Evolutionary conservation across 169 alveolate genomes (phyloP).

Genomic region (Amoebophrya sp.): DNA sequence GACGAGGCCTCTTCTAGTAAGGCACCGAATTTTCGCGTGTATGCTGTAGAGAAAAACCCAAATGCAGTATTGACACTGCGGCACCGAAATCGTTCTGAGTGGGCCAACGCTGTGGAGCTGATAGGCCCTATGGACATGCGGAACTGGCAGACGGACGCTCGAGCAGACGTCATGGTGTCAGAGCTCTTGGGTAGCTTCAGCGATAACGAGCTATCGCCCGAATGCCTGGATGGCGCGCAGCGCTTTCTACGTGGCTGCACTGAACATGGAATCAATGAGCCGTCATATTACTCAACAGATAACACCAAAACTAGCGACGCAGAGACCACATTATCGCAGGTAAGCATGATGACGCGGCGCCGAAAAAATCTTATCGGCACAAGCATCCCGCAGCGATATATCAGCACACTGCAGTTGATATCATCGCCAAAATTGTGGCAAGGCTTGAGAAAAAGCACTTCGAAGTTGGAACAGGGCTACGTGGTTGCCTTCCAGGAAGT

Average conservation of each 20-base stretch:
- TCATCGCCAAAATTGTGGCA: neutral
- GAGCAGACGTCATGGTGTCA: constrained; percentile 67
- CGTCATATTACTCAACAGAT: too few relatives aligned
- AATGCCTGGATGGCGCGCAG: constrained; percentile 65
- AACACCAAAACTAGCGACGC: too few relatives aligned
- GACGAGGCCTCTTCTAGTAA: neutral
- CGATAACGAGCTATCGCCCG: constrained; percentile 74
- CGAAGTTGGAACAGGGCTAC: neutral
- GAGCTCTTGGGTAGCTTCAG: constrained; percentile 74
- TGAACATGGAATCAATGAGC: too few relatives aligned
- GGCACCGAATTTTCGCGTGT: neutral
- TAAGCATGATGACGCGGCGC: neutral
- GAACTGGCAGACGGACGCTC: constrained; percentile 42
- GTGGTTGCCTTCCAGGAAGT: neutral
- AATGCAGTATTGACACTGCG: constrained; percentile 61
- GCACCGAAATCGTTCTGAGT: constrained; percentile 25
- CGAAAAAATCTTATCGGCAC: neutral
- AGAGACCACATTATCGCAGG: too few relatives aligned
- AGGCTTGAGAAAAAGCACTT: neutral
- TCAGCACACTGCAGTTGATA: neutral
- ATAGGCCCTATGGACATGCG: constrained; percentile 60
- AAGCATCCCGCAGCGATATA: neutral
- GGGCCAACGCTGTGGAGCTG: constrained; percentile 50
- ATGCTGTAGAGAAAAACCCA: constrained; percentile 69
- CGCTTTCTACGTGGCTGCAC: constrained; percentile 50